Conservation (phyloP, 495 filamentous ascomycete genomes). For the Rostrohypoxylon terebratum region DNA sequence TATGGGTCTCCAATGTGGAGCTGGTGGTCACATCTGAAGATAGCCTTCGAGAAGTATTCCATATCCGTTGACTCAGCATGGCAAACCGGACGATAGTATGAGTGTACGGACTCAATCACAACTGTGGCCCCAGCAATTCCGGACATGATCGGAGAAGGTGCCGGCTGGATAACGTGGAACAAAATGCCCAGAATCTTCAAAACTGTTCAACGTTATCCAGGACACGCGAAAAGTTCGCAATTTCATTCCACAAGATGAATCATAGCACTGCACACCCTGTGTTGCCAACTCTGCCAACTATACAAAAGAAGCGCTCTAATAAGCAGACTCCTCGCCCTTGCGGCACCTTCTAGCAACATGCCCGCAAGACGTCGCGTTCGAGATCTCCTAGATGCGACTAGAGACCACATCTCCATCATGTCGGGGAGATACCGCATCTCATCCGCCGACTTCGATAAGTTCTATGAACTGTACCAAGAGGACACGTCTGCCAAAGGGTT, state of each 20-base stretch:
- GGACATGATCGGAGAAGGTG: not conserved
- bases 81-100: not conserved
- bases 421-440: constrained; percentile 30
- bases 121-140: not conserved
- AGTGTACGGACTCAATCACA: not conserved
- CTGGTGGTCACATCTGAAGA: not conserved
- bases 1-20: not conserved
- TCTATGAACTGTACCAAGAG: constrained; percentile 40
- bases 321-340: not conserved
- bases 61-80: not conserved
- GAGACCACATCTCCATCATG: constrained; percentile 31
- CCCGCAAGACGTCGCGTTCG: constrained; percentile 8
- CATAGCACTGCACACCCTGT: constrained; percentile 13
- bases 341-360: constrained; percentile 8
- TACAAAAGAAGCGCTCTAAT: not conserved
- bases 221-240: constrained; percentile 10
- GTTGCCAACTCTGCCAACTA: not conserved
- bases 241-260: constrained; percentile 10
- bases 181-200: not conserved
- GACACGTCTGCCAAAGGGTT: constrained; percentile 38
- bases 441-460: constrained; percentile 36
- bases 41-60: not conserved
- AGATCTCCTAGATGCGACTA: constrained; percentile 22
- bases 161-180: constrained; percentile 12
- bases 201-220: constrained; percentile 25